Evolutionary conservation across 2,329 filamentous ascomycete genomes (phyloP), one percentile per base, ranked within the genome.

Genomic region (Trichoderma cornu-damae): DNA sequence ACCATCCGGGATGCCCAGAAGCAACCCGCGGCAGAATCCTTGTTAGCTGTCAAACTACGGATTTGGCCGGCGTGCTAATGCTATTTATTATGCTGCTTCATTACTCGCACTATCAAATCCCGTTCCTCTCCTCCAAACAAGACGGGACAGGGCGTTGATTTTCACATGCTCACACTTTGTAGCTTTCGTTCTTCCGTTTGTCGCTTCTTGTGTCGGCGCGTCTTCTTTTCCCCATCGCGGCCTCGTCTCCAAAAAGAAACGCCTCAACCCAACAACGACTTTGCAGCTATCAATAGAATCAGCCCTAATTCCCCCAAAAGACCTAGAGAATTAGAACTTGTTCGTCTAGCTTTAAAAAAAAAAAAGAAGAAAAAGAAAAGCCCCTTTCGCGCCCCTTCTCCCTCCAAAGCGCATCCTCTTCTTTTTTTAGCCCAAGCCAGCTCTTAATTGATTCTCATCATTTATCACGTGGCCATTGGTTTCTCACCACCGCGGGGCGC

Each of bases 21-120:
- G 40, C 38, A n/a, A 14, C 40, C 34, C 52, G 20, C 52, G 32
- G 52, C 32, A 55, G 52, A n/a, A 55, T 47, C 24, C 42, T 22
- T n/a, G n/a, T n/a, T 55, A 18, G 42, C 42, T 37, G 32, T 54
- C 20, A 46, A 55, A 28, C 52, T 38, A 55, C 42, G 42, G 42
- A 55, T 55, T 55, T 47, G 52, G 30, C 52, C 51, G 50, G 44
- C 40, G 28, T 35, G 40, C 40, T 30, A n/a, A n/a, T n/a, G n/a
- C n/a, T n/a, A n/a, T n/a, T n/a, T n/a, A n/a, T n/a, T n/a, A n/a
- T n/a, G n/a, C n/a, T n/a, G n/a, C n/a, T n/a, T n/a, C n/a, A n/a
- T n/a, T n/a, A n/a, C n/a, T n/a, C n/a, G n/a, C n/a, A n/a, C n/a
- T n/a, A n/a, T n/a, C n/a, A n/a, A n/a, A n/a, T n/a, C n/a, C n/a